Evolutionary conservation across 371 early-diverging fungal species (phyloP), one percentile per base, ranked within the genome.

Genomic region (Syncephalastrum contaminatum): DNA sequence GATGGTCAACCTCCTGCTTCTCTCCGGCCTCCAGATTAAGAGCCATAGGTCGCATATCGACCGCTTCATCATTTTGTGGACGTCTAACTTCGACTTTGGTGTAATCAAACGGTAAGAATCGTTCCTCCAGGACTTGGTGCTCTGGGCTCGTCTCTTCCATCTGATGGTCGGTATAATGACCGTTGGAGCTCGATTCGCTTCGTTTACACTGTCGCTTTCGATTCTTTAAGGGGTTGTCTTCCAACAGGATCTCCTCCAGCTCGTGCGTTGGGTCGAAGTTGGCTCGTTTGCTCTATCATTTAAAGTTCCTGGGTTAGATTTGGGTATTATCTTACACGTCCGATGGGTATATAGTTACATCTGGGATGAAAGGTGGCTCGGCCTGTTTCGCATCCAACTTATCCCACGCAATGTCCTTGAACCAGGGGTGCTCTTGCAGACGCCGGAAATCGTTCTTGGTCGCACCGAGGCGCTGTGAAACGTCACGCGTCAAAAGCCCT

Each of bases 201-300:
- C 64, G 59, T 43, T 70, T 72, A 4, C 61, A 57, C 3, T 56
- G 61, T 18, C 76, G 58, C 47, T 69, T 75, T 22, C 53, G 60
- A 2, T 68, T 80, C 16, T 84, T 86, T n/a, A 96, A 73, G 4
- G 97, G 95, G 58, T 94, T 91, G 20, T 96, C 94, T 64, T 97
- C 97, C 42, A 95, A 70, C 27, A 96, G 70, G 21, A 96, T 81
- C 63, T 98, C 99, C 57, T 97, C 97, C 4, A 97, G 77, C 51
- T 98, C 97, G 62, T 94, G 91, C 6, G 95, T 91, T 7, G 95
- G 94, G 75, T 98, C 97, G 79, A 97, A 98, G 66, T 93, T 93
- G 51, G 86, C 80, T 51, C 80, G 73, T 56, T 90, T 84, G 43
- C 72, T 73, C 60, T 80, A 63, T 59, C 66, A 74, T 48, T 44